phyloP scores from a whole-genome alignment of 2,329 filamentous ascomycete genomes.

The Hypoxylon sp. region DNA sequence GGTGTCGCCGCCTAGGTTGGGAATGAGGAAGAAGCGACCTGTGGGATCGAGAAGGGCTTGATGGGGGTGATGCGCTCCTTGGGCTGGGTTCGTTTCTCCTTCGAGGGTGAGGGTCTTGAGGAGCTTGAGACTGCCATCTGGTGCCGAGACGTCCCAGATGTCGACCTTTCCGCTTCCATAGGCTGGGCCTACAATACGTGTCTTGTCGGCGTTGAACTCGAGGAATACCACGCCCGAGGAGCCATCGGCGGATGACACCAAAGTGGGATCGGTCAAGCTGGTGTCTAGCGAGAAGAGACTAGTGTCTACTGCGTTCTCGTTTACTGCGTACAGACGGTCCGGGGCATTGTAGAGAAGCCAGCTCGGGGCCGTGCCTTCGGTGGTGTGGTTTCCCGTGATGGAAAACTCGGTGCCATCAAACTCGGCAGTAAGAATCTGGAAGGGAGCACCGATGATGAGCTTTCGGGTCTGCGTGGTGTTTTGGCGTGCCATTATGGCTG shows the following conservation, averaged over 20 bases:
- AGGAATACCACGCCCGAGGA: slow-evolving; percentile 58
- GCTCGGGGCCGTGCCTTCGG: slow-evolving; percentile 49
- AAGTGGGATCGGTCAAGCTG: slow-evolving; percentile 42
- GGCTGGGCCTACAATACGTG: slow-evolving; percentile 55
- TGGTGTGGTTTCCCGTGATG: slow-evolving; percentile 48
- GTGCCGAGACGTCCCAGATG: slow-evolving; percentile 54
- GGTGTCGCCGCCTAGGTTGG: slow-evolving; percentile 60
- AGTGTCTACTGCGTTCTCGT: slow-evolving; percentile 56
- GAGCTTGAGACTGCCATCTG: slow-evolving; percentile 48
- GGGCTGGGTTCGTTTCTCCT: slow-evolving; percentile 43
- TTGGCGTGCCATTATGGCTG: slow-evolving; percentile 26
- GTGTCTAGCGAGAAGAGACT: slow-evolving; percentile 52
- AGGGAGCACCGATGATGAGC: slow-evolving; percentile 54
- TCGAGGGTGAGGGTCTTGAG: slow-evolving; percentile 50
- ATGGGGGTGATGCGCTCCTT: slow-evolving; percentile 53
- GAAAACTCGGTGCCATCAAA: slow-evolving; percentile 54
- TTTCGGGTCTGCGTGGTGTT: slow-evolving; percentile 33
- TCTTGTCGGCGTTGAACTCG: slow-evolving; percentile 55
- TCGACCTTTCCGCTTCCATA: slow-evolving; percentile 55
- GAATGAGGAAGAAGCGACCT: slow-evolving; percentile 58
- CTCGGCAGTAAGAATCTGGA: slow-evolving; percentile 52
- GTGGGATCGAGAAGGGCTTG: slow-evolving; percentile 58
- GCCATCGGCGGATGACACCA: slow-evolving; percentile 46
- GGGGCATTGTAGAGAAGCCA: slow-evolving; percentile 56
- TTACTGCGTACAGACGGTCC: slow-evolving; percentile 55